A percentile compares a stretch with the other conserved stretches of the same genome.
Evolutionary conservation across 176 grass and related monocot genomes (phyloP).

Genomic region (Pharus latifolius): DNA sequence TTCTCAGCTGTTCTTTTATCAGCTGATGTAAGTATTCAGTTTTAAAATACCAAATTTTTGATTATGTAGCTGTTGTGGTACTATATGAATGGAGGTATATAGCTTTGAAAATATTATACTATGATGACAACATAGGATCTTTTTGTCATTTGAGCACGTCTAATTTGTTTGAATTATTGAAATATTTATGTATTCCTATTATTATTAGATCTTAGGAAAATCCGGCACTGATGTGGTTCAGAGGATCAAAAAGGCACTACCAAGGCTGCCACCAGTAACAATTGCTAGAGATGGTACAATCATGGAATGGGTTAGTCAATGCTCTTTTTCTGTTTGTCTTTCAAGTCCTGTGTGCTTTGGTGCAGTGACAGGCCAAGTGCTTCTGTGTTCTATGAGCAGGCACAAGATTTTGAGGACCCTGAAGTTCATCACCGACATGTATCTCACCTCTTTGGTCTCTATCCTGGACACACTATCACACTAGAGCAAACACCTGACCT

Average conservation of each 20-base stretch:
- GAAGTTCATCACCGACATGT: conserved; percentile 87
- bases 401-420: conserved; percentile 67
- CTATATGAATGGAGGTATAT: background rate
- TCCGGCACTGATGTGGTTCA: conserved; percentile 45
- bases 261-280: conserved; percentile 52
- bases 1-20: conserved; percentile 56
- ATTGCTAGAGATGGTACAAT: conserved; percentile 78
- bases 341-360: background rate
- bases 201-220: conserved; percentile 58
- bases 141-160: background rate
- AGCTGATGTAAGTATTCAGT: conserved; percentile 43
- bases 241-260: conserved; percentile 55
- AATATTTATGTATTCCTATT: background rate
- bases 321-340: conserved; percentile 4
- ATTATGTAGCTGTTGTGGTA: background rate
- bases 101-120: background rate
- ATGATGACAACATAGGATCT: background rate
- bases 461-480: conserved; percentile 80
- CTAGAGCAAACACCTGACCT: conserved; percentile 64
- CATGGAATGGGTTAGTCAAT: conserved; percentile 78
- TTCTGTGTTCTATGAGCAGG: conserved; percentile 25
- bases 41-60: background rate
- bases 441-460: conserved; percentile 90
- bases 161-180: conserved; percentile 1
- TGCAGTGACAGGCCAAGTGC: background rate